Base-by-base conservation (phyloP, 441 rosid species). In the Aquilaria agallochum region DNA sequence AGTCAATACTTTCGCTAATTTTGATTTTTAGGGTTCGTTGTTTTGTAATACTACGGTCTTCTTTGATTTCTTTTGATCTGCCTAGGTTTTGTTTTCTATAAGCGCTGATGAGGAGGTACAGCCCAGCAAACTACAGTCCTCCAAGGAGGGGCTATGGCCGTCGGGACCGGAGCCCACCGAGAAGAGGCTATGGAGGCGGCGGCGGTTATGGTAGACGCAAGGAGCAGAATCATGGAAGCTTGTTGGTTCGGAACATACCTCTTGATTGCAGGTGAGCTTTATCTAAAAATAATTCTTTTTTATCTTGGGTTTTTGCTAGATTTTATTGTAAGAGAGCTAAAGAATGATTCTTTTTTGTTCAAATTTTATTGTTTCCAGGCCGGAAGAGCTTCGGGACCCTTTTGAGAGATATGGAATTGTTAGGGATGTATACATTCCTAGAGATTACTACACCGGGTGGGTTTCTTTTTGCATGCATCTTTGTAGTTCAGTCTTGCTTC, bases 341-440 rank as follows among this genome's bases (percentile, higher is more conserved):
- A 20, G 27, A 61, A 6, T 61, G 49, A 51, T 20, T 65, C 33
- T 5, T 51, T 27, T 50, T 48, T 27, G 30, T 52, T 11, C 59
- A 5, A 32, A 1, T 63, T 51, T 51, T 46, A 9, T 63, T 31
- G 52, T 46, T 75, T 76, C 74, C 73, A 95, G 99, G 64, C 85
- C 90, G 36, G 99, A 95, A 72, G 99, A 95, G 71, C 92, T 92
- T 58, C 79, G 97, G 57, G 68, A 66, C 45, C 91, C 95, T 1
- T 95, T 95, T 55, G 97, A 92, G 85, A 88, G 97, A 59, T 92
- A 82, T 68, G 99, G 99, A 44, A 73, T 67, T 61, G 96, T 95
- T 51, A 88, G 96, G 68, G 99, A 95, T 68, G 96, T 95, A 7
- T 95, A 95, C 76, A 78, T 94, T 60, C 97, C 99, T 0, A 83